These are phyloP conservation scores for Trypethelium eluteriae DNA, from an alignment of 495 filamentous ascomycete genomes.

Conservation along the genomic window DNA sequence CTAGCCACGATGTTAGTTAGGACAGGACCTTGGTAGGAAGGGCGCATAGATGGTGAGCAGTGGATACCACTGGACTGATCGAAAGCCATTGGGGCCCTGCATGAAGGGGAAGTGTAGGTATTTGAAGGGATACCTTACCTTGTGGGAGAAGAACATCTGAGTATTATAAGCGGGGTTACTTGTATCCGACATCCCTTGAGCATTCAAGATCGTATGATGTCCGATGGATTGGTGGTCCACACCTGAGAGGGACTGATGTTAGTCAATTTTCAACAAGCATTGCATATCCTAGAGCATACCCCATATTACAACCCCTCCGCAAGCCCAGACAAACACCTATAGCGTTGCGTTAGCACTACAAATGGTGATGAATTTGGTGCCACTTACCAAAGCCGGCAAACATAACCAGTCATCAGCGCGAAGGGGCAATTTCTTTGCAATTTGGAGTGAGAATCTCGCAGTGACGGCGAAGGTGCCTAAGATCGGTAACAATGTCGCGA, in stretches of 20 bases:
- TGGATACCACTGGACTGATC: too few species aligned
- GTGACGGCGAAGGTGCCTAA: conserved; percentile 2
- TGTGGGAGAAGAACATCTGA: background rate
- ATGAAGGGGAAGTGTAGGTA: background rate
- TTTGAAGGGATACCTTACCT: background rate
- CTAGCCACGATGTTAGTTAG: background rate
- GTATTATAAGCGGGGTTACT: background rate
- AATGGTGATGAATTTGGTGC: background rate
- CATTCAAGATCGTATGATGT: background rate
- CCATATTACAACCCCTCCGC: background rate
- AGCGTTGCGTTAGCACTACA: background rate
- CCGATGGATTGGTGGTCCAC: background rate
- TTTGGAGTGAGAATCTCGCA: background rate
- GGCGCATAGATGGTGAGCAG: too few species aligned
- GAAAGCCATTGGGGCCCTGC: background rate
- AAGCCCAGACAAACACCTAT: conserved; percentile 1
- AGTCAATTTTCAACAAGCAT: background rate
- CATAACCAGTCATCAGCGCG: conserved; percentile 7
- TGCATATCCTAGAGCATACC: background rate
- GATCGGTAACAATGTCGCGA: background rate
- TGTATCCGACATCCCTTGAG: background rate
- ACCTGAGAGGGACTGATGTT: background rate
- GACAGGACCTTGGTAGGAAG: too few species aligned
- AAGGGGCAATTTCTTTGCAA: background rate
- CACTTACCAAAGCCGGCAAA: background rate